Conservation (phyloP, 139 green algal species). For the Deuterostichococcus epilithicus region DNA sequence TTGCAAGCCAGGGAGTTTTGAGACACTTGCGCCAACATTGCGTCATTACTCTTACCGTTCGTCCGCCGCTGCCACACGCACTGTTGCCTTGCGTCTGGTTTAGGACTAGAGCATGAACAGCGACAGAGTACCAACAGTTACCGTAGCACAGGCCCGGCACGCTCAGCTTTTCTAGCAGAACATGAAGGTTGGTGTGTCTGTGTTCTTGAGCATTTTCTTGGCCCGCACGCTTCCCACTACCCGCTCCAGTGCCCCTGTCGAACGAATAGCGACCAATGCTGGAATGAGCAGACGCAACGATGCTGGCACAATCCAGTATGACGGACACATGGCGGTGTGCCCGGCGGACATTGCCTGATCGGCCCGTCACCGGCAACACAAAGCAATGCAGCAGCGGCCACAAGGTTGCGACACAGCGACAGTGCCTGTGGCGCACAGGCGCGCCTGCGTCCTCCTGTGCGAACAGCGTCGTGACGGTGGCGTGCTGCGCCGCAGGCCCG, state of each 20-base stretch:
- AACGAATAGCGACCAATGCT: constrained; percentile 30
- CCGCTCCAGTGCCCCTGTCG: constrained; percentile 66
- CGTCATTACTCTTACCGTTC: no score
- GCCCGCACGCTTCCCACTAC: constrained; percentile 63
- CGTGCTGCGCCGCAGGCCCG: constrained; percentile 17
- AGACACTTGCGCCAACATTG: no score
- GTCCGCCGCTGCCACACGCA: no score
- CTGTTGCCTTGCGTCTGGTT: no score
- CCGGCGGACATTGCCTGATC: no score
- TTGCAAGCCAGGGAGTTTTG: no score
- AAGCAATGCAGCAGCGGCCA: not conserved
- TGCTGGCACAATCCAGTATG: not conserved
- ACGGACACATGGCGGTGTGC: no score
- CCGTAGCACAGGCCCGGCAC: no score
- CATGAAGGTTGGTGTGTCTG: constrained; percentile 59
- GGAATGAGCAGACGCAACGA: not conserved
- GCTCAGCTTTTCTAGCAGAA: no score
- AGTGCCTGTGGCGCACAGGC: constrained; percentile 2
- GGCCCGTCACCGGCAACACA: not conserved
- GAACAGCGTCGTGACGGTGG: constrained; percentile 57
- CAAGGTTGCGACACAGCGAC: no score
- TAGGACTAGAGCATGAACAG: no score
- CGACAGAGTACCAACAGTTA: no score
- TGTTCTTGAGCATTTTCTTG: constrained; percentile 58
- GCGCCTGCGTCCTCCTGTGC: not conserved